A percentile compares a stretch with the other conserved stretches of the same genome.
phyloP scores from a whole-genome alignment of 1,139 yeast genomes.

The Pneumocystis sp. region DNA sequence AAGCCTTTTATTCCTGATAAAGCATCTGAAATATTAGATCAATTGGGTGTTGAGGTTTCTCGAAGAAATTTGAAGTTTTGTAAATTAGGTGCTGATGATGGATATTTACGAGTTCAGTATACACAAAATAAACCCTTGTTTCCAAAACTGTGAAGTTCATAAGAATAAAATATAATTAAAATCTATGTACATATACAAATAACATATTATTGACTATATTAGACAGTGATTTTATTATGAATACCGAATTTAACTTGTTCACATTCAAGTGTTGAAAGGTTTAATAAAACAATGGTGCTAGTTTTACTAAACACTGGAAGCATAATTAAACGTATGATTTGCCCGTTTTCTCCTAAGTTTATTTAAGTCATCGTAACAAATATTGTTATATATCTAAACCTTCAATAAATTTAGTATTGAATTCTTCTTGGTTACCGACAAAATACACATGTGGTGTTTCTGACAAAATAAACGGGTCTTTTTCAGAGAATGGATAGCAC shows the following conservation, averaged over 20 bases:
- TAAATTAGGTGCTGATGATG: not conserved
- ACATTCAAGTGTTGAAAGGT: constrained; percentile 41
- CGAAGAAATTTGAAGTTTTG: not conserved
- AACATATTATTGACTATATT: not conserved
- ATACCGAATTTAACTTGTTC: constrained; percentile 27
- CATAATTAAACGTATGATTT: constrained; percentile 39
- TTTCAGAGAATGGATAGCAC: constrained; percentile 68
- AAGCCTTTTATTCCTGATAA: not conserved
- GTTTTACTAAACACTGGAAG: constrained; percentile 57
- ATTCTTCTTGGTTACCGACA: constrained; percentile 67
- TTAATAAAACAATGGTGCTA: constrained; percentile 54
- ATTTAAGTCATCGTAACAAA: not conserved
- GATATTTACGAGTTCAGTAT: not conserved
- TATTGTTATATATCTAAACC: not conserved
- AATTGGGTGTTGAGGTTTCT: not conserved
- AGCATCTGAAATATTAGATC: not conserved
- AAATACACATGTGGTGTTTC: constrained; percentile 78
- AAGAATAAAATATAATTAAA: not conserved
- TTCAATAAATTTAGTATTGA: constrained; percentile 29
- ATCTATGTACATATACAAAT: not conserved
- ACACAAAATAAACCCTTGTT: not conserved
- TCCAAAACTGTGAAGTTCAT: not conserved
- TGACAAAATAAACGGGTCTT: constrained; percentile 65
- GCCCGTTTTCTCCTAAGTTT: constrained; percentile 23
- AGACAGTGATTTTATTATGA: not conserved